These are phyloP conservation scores for Tirmania nivea DNA, from an alignment of 495 filamentous ascomycete species.

Conservation along the genomic window DNA sequence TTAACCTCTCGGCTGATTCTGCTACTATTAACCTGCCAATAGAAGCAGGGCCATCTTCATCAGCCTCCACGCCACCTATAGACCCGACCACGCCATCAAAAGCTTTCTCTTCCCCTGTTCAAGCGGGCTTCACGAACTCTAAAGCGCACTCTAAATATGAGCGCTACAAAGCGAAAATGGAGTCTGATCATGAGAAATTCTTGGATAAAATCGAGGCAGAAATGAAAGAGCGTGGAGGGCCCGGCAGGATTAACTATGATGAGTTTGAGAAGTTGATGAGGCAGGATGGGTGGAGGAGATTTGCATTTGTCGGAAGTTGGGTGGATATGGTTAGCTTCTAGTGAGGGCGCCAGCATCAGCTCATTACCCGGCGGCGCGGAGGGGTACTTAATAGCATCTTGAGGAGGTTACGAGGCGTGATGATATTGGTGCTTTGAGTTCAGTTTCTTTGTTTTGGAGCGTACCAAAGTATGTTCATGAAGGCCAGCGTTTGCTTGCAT, in stretches of 20 bases:
- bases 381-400: too few species aligned
- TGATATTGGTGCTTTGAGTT: too few species aligned
- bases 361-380: too few species aligned
- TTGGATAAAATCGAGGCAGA: slow-evolving; percentile 42
- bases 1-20: neutral
- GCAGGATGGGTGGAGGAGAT: slow-evolving; percentile 27
- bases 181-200: neutral
- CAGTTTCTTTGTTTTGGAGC: too few species aligned
- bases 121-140: neutral
- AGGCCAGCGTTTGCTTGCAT: too few species aligned
- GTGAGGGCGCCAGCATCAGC: neutral
- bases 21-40: neutral
- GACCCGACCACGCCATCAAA: neutral
- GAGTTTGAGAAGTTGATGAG: slow-evolving; percentile 58
- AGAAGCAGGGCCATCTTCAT: neutral
- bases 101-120: neutral
- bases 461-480: too few species aligned
- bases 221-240: slow-evolving; percentile 44
- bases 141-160: neutral
- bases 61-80: neutral
- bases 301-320: slow-evolving; percentile 66
- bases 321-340: slow-evolving; percentile 56
- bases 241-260: slow-evolving; percentile 43
- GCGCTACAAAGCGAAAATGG: neutral
- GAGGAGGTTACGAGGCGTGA: too few species aligned